These are phyloP conservation scores for Candida neerlandica DNA, from an alignment of 1,139 yeast species.

Conservation along the genomic window DNA sequence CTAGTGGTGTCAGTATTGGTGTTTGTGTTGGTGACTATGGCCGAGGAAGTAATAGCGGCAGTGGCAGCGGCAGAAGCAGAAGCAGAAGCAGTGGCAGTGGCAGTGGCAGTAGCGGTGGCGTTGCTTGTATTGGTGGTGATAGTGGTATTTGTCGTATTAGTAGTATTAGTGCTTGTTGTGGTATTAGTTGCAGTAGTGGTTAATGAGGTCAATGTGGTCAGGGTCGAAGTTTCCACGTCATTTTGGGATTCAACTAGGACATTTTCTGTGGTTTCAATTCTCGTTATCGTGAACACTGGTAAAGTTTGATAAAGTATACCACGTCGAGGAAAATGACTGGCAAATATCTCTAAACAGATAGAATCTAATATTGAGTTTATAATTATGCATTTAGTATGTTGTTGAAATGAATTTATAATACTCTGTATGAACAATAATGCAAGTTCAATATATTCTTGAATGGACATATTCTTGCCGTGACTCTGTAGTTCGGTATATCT, in stretches of 20 bases:
- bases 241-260: not conserved
- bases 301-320: not conserved
- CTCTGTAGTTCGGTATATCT: not conserved
- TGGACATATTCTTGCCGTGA: slow-evolving; percentile 5
- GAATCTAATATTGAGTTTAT: slow-evolving; percentile 6
- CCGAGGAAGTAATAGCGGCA: not conserved
- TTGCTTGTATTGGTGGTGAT: not conserved
- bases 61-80: not conserved
- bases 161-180: not conserved
- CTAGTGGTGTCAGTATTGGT: not conserved
- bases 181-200: not conserved
- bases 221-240: not conserved
- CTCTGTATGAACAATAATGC: slow-evolving; percentile 4
- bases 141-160: not conserved
- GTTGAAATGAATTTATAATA: not conserved
- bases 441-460: slow-evolving; percentile 6
- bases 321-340: not conserved
- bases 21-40: not conserved
- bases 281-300: slow-evolving; percentile 1
- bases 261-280: not conserved
- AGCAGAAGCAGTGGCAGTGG: not conserved
- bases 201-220: not conserved
- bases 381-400: not conserved
- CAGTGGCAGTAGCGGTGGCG: not conserved
- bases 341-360: not conserved